Evolutionary conservation across 2,329 filamentous ascomycete genomes (phyloP), one percentile per base, ranked within the genome.

Genomic region (Aspergillus luchuensis): DNA sequence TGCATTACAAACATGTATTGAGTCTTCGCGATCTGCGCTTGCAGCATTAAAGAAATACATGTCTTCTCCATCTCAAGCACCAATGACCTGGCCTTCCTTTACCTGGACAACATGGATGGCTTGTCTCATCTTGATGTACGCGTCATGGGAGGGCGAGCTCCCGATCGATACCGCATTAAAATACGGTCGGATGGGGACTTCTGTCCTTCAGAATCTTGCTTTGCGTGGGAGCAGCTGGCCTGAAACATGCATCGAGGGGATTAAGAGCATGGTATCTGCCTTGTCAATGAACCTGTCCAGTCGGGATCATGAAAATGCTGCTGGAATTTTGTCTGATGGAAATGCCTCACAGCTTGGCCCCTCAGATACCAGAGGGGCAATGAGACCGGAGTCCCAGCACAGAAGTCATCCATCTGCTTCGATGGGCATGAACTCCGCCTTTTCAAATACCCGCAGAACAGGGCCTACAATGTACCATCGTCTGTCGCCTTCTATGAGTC

Each of bases 91-190:
- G 80, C 81, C 81, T 2, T 82, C 81, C 0, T 82, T 82, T 41
- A 84, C 82, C 0, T 84, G 82, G 82, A 79, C 78, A 1, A 74
- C 81, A 0, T 84, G 82, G 82, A 84, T 84, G 64, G 82, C 81
- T 59, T 80, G 80, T 1, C 81, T 84, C 41, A 79, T 84, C 19
- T 66, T 84, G 4, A 78, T 83, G 3, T 81, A 82, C 55, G 82
- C 82, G 4, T 81, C 80, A 0, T 80, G 79, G 62, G 79, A 81
- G 61, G 74, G 74, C 0, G 76, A 83, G 33, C 69, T 82, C 3
- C 72, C 78, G 0, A 39, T 56, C 0, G 59, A 70, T 0, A 75
- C 75, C 13, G 78, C 79, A 0, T 63, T 78, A 3, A 79, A 77
- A 76, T 82, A 76, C 56, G 71, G 63, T n/a, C 59, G 62, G 57